Conservation (phyloP, 2,329 filamentous ascomycete genomes). For the Penicillium sp. region DNA sequence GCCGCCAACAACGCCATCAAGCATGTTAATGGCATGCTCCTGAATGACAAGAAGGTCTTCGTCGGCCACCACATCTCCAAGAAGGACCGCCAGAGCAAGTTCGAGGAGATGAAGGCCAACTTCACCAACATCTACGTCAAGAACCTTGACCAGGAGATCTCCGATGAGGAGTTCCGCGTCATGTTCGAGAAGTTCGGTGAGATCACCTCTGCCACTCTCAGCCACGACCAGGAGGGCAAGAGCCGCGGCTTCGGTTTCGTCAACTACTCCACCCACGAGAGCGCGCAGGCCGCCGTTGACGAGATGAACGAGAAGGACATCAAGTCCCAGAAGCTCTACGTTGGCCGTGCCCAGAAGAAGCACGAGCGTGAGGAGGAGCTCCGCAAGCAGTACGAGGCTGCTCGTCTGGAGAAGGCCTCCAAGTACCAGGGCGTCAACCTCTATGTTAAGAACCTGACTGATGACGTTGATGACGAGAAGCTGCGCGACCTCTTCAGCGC, state of each 20-base stretch:
- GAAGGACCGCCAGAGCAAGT: constrained; percentile 99
- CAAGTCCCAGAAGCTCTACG: constrained; percentile 93
- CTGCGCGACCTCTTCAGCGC: constrained; percentile 89
- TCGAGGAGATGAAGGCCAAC: constrained; percentile 99
- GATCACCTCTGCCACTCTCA: constrained; percentile 93
- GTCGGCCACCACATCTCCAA: constrained; percentile 99
- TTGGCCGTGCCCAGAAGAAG: constrained; percentile 99
- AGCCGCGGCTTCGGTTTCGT: constrained; percentile 96
- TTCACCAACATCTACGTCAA: constrained; percentile 99
- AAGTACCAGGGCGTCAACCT: constrained; percentile 99
- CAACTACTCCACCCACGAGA: constrained; percentile 92
- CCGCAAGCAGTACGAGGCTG: constrained; percentile 97
- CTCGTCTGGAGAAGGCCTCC: constrained; percentile 95
- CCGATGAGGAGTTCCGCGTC: constrained; percentile 91
- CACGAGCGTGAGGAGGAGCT: constrained; percentile 99
- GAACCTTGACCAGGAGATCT: constrained; percentile 85
- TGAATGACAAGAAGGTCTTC: constrained; percentile 99
- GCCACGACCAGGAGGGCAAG: constrained; percentile 87
- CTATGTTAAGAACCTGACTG: constrained; percentile 98
- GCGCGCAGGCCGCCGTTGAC: constrained; percentile 83
- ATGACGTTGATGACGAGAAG: constrained; percentile 98
- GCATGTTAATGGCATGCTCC: constrained; percentile 98
- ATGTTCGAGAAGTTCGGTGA: constrained; percentile 92
- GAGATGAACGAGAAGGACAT: constrained; percentile 91
- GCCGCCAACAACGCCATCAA: constrained; percentile 97